Evolutionary conservation across 345 rosid species (phyloP).

Genomic region (Mangifera indica): DNA sequence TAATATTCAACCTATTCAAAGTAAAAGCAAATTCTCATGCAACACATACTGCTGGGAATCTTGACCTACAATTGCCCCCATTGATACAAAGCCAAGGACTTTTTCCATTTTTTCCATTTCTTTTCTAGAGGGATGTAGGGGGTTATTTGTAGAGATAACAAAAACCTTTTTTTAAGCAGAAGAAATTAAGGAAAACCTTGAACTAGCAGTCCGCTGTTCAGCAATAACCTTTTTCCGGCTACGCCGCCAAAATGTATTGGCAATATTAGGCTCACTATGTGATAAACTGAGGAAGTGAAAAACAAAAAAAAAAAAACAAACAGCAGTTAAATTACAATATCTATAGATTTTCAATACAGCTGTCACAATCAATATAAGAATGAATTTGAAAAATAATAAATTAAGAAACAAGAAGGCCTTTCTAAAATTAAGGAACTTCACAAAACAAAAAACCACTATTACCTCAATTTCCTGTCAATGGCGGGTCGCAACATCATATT

Average conservation of each 20-base stretch:
- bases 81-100: neutral
- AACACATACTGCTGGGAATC: neutral
- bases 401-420: slow-evolving; percentile 2
- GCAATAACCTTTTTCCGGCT: slow-evolving; percentile 86
- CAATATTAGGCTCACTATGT: slow-evolving; percentile 91
- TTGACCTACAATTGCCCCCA: neutral
- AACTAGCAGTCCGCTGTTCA: slow-evolving; percentile 93
- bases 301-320: slow-evolving; percentile 7
- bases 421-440: slow-evolving; percentile 6
- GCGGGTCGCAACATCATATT: slow-evolving; percentile 62
- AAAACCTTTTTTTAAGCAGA: slow-evolving; percentile 1
- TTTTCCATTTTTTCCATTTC: neutral
- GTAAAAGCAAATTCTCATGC: neutral
- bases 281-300: slow-evolving; percentile 51
- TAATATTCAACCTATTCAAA: neutral
- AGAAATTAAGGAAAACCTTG: slow-evolving; percentile 60
- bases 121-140: no score
- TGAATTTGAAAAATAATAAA: slow-evolving; percentile 4
- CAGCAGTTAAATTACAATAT: neutral
- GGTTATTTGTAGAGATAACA: neutral
- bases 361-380: slow-evolving; percentile 1
- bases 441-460: slow-evolving; percentile 5
- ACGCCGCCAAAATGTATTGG: slow-evolving; percentile 81
- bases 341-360: neutral
- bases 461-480: slow-evolving; percentile 77